Conservation (phyloP, 371 early-diverging fungal species). For the Chytridiales sp. region DNA sequence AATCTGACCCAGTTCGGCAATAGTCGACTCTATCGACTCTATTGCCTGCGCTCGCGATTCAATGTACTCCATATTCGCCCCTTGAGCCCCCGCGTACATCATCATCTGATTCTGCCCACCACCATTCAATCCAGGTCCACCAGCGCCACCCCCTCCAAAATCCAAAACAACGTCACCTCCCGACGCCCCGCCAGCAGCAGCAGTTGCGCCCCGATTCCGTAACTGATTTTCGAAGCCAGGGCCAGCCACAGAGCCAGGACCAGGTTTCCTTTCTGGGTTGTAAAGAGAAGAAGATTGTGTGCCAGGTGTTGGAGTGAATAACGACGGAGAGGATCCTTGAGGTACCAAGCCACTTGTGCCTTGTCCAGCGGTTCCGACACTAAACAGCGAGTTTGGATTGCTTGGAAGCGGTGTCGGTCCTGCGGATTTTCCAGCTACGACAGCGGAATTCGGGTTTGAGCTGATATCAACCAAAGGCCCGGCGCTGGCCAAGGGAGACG, state of each 20-base stretch:
- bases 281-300: conserved; percentile 32
- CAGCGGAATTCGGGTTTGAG: no score
- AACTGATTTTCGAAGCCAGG: no score
- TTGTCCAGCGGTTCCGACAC: background rate
- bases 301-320: conserved; percentile 10
- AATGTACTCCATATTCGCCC: conserved; percentile 65
- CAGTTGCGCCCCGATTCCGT: conserved; percentile 1
- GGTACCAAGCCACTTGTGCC: conserved; percentile 3
- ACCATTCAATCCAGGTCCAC: conserved; percentile 6
- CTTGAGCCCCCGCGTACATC: conserved; percentile 9
- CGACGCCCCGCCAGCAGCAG: background rate
- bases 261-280: conserved; percentile 31
- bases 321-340: background rate
- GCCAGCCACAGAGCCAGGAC: background rate
- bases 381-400: background rate
- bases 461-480: background rate
- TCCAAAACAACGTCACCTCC: background rate
- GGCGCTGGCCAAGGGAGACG: background rate
- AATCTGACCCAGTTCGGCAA: conserved; percentile 94
- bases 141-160: conserved; percentile 1
- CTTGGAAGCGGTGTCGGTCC: no score
- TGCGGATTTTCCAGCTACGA: no score
- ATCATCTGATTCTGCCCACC: conserved; percentile 53
- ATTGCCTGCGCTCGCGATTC: conserved; percentile 87
- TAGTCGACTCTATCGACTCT: conserved; percentile 92